Percentiles rank a stretch among this genome's conserved stretches.
phyloP scores from a whole-genome alignment of 306 rosid genomes.

The Corylus heterophylla region DNA sequence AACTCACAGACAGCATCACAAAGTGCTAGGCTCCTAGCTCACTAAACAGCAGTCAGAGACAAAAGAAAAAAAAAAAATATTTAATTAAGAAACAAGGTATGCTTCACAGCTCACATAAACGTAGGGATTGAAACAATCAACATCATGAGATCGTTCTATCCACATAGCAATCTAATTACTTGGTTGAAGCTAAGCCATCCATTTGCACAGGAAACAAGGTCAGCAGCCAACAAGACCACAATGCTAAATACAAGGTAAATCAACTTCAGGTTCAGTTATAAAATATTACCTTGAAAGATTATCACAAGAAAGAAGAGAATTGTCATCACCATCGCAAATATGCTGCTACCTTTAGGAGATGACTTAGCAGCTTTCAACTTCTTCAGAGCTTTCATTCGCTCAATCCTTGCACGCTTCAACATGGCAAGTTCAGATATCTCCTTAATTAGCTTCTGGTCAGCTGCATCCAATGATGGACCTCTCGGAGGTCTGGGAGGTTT shows the following conservation, averaged over 20 bases:
- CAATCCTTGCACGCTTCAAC: slow-evolving; percentile 79
- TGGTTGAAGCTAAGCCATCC: background rate
- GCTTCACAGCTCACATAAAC: slow-evolving; percentile 2
- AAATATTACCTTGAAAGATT: slow-evolving; percentile 69
- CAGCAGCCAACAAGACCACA: background rate
- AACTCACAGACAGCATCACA: slow-evolving; percentile 5
- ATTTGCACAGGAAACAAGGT: background rate
- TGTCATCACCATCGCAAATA: slow-evolving; percentile 72
- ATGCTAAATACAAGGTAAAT: background rate
- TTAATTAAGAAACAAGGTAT: background rate
- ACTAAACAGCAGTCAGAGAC: background rate
- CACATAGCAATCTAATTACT: slow-evolving; percentile 8
- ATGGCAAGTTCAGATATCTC: slow-evolving; percentile 79
- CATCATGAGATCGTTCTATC: slow-evolving; percentile 14
- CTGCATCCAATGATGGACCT: slow-evolving; percentile 80
- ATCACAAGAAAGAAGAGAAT: slow-evolving; percentile 75
- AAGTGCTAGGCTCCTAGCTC: slow-evolving; percentile 20
- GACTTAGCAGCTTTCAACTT: slow-evolving; percentile 71
- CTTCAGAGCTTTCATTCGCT: slow-evolving; percentile 78
- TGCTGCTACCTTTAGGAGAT: slow-evolving; percentile 51
- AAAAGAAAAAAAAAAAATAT: background rate
- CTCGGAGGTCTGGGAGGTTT: slow-evolving; percentile 97
- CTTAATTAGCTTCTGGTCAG: slow-evolving; percentile 72
- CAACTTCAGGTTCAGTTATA: background rate
- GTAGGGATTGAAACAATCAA: slow-evolving; percentile 4